These are phyloP conservation scores for Bruguiera sexangula DNA, from an alignment of 345 rosid species.

Conservation along the genomic window DNA sequence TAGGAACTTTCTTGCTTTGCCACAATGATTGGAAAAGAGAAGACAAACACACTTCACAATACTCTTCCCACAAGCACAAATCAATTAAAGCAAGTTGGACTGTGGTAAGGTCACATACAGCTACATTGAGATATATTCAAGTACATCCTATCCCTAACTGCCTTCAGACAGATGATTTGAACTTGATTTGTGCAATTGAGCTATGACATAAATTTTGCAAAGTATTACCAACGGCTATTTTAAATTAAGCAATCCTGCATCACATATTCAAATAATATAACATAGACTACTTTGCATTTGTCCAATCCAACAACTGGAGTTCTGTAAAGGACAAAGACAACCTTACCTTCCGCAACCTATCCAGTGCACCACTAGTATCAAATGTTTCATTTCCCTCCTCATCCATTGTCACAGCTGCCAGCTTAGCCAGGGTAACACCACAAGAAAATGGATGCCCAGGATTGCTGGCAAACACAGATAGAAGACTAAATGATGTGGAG, in stretches of 20 bases:
- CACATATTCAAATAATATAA: not conserved
- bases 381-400: constrained; percentile 96
- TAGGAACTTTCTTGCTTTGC: not conserved
- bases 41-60: not conserved
- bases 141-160: not conserved
- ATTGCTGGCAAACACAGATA: constrained; percentile 49
- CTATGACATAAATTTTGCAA: not conserved
- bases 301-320: constrained; percentile 16
- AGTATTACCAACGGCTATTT: not conserved
- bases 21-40: not conserved
- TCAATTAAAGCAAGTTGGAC: not conserved
- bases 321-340: constrained; percentile 23
- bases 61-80: not conserved
- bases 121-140: not conserved
- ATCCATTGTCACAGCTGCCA: constrained; percentile 98
- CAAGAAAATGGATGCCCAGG: constrained; percentile 82
- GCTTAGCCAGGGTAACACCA: constrained; percentile 91
- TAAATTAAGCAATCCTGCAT: not conserved
- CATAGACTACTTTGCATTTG: constrained; percentile 1
- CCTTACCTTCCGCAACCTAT: constrained; percentile 85
- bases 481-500: not conserved
- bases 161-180: not conserved
- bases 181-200: not conserved
- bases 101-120: not conserved
- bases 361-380: constrained; percentile 96